Base-by-base conservation (phyloP, 176 grass and related monocot species). In the Oryza rufipogon region DNA sequence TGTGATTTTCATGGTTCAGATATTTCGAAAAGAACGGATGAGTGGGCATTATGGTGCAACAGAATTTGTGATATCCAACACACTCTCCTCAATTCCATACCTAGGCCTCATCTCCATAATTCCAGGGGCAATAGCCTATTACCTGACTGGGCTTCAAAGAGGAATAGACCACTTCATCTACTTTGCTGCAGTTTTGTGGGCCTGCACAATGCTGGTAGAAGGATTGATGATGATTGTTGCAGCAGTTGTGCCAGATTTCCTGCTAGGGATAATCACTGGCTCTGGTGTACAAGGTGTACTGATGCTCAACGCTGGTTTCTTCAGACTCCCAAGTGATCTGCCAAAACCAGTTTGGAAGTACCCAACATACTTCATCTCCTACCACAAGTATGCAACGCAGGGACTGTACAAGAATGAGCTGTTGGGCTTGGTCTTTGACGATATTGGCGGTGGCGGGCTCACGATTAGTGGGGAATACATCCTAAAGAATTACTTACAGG, bases 341-440 rank as follows among this genome's bases (percentile, higher is more conserved):
- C 91, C 87, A 20, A 83, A 77, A 64, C 79, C 45, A 2, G 39
- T 94, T 8, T 94, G 92, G 92, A 66, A 66, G 17, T 94, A 94
- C 47, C 92, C 92, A 11, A 83, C 81, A 14, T 91, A 94, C 47
- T 94, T 88, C 14, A 81, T 94, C n/a, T 81, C 88, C 0, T 94
- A 88, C 70, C 92, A 94, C 34, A 94, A 91, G 34, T 94, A 94
- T 64, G 89, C 86, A 16, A 84, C 70, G 39, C 92, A 94, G 75
- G 92, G 88, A 14, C 82, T 94, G 64, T 94, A 91, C 68, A 88
- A 94, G 71, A 94, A 88, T 15, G 88, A 91, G 72, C 86, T 94
- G 4, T 4, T 81, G 58, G 92, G 88, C 5, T 64, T 86, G n/a
- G 68, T 64, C 1, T 94, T 94, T 30, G 20, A 81, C 10, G 46